A percentile compares a stretch with the other conserved stretches of the same genome.
These are phyloP conservation scores for Straminergon stramineum DNA, from an alignment of 225 moss, liverwort and hornwort species.

Conservation along the genomic window DNA sequence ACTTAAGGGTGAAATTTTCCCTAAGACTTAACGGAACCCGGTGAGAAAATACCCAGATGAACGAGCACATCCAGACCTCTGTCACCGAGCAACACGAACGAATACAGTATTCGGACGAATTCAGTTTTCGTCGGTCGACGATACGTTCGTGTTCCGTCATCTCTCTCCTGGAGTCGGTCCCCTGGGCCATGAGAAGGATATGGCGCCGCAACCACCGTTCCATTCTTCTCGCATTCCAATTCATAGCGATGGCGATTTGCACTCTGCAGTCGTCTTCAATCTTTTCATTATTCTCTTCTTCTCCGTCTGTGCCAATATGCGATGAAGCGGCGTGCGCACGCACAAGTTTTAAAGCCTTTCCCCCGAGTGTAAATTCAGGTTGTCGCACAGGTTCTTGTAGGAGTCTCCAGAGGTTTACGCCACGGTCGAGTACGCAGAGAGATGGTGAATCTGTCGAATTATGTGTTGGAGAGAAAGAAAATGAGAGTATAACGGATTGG, in stretches of 20 bases:
- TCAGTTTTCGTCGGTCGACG: background rate
- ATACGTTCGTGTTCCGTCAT: background rate
- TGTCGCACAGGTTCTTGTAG: background rate
- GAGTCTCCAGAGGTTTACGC: background rate
- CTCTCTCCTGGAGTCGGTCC: background rate
- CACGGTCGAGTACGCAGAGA: background rate
- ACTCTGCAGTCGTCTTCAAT: background rate
- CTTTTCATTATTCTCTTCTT: background rate
- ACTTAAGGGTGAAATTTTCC: background rate
- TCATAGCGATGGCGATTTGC: slow-evolving; percentile 21
- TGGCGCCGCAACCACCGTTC: background rate
- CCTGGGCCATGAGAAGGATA: background rate
- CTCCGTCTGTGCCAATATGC: background rate
- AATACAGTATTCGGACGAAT: background rate
- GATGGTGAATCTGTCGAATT: background rate
- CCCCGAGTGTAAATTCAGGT: background rate
- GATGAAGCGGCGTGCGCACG: background rate
- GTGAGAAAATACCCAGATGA: background rate
- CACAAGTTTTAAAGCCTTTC: background rate
- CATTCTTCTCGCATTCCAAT: background rate
- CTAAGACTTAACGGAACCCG: background rate
- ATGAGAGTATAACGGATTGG: background rate
- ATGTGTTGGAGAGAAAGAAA: background rate
- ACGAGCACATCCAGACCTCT: background rate
- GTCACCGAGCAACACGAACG: background rate